phyloP scores from a whole-genome alignment of 2,329 filamentous ascomycete species.

The Penicillium capsulatum region DNA sequence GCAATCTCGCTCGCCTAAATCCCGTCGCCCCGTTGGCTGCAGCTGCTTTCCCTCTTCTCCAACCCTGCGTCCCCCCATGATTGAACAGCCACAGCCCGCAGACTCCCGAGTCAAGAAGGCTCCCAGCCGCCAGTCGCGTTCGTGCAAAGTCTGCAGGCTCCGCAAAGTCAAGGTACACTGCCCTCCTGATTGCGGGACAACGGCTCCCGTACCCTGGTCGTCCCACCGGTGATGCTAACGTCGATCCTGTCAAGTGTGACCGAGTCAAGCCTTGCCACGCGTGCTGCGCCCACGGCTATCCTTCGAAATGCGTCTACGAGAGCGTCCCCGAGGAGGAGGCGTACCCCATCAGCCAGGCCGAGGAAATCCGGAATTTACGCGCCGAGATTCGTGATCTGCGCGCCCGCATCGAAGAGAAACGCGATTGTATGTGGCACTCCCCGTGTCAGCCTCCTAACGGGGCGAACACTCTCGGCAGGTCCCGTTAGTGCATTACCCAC shows the following conservation, averaged over 20 bases:
- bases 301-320: slow-evolving; percentile 39
- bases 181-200: slow-evolving; percentile 7
- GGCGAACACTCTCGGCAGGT: neutral
- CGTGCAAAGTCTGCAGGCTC: slow-evolving; percentile 37
- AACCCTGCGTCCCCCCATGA: slow-evolving; percentile 16
- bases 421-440: slow-evolving; percentile 20
- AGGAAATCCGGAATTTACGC: slow-evolving; percentile 36
- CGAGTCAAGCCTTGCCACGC: slow-evolving; percentile 39
- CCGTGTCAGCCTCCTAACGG: neutral
- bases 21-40: slow-evolving; percentile 28
- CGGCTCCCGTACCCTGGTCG: too few relatives aligned
- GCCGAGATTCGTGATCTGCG: slow-evolving; percentile 33
- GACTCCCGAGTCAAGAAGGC: slow-evolving; percentile 26
- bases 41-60: slow-evolving; percentile 14
- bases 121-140: slow-evolving; percentile 33
- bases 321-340: slow-evolving; percentile 30
- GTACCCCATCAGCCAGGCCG: slow-evolving; percentile 34
- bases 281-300: slow-evolving; percentile 39
- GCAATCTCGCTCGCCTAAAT: slow-evolving; percentile 30
- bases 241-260: slow-evolving; percentile 29
- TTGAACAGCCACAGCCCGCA: slow-evolving; percentile 15
- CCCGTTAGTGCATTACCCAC: neutral
- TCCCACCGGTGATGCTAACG: slow-evolving; percentile 12
- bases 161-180: slow-evolving; percentile 42
- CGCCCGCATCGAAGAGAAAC: slow-evolving; percentile 21